Evolutionary conservation across 1,139 yeast species (phyloP).

Genomic region (Suzukiozyma palmioleophila): DNA sequence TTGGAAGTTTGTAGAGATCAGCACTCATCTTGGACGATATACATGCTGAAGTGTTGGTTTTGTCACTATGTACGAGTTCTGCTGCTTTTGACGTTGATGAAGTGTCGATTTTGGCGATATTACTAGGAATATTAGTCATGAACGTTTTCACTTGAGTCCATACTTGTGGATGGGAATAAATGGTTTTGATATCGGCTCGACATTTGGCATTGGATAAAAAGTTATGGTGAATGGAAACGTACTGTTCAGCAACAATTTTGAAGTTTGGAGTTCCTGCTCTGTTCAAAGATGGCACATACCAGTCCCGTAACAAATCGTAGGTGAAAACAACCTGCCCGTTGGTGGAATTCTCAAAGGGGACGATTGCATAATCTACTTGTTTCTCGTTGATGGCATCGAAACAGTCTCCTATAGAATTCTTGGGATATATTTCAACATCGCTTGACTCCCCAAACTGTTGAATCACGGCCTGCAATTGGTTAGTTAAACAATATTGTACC

Average conservation of each 20-base stretch:
- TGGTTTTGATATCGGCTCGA: conserved; percentile 42
- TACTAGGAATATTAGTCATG: conserved; percentile 33
- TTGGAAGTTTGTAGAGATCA: conserved; percentile 54
- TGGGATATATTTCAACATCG: conserved; percentile 40
- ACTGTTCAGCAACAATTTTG: conserved; percentile 69
- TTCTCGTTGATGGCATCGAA: conserved; percentile 47
- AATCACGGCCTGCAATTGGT: conserved; percentile 54
- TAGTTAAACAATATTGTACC: neutral
- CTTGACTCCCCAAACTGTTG: conserved; percentile 55
- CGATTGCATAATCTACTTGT: conserved; percentile 66
- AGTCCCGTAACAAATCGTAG: conserved; percentile 72
- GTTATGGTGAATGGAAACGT: conserved; percentile 79
- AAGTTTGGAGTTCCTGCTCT: conserved; percentile 20
- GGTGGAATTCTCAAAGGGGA: conserved; percentile 91
- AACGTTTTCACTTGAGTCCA: conserved; percentile 86
- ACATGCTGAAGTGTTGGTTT: conserved; percentile 39
- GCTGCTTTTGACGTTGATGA: conserved; percentile 86
- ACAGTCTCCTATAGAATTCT: conserved; percentile 56
- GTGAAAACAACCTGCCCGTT: conserved; percentile 91
- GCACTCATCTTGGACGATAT: conserved; percentile 59
- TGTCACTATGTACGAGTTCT: conserved; percentile 46
- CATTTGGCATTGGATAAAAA: conserved; percentile 50
- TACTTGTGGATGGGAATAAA: conserved; percentile 94
- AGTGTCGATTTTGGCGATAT: conserved; percentile 54
- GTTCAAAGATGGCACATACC: conserved; percentile 29